phyloP scores from a whole-genome alignment of 352 stramenopile species.

The Globisporangium alternatum region DNA sequence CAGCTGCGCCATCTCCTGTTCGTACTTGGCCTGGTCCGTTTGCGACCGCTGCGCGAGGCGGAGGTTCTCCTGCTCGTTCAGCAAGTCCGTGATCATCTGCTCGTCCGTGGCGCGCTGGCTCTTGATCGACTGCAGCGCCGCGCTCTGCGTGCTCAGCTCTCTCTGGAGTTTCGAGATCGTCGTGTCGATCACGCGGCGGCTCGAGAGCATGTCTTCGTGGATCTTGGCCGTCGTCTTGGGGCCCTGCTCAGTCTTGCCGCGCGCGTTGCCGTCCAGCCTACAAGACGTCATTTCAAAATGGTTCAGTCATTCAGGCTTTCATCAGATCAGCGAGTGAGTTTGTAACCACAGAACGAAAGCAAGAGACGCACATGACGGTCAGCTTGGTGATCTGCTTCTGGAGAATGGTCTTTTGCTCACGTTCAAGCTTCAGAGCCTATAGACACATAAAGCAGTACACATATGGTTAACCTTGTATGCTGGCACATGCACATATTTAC shows the following conservation, averaged over 20 bases:
- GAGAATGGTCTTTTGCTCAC: conserved; percentile 64
- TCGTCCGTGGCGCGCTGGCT: conserved; percentile 69
- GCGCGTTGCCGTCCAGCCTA: conserved; percentile 47
- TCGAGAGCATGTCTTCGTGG: conserved; percentile 85
- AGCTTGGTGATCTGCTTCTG: conserved; percentile 81
- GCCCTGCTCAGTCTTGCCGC: conserved; percentile 29
- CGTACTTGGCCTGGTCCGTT: conserved; percentile 43
- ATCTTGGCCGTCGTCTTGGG: conserved; percentile 47
- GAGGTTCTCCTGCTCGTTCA: conserved; percentile 84
- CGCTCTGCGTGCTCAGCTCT: conserved; percentile 57
- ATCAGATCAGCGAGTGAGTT: not conserved
- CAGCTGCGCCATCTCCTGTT: conserved; percentile 73
- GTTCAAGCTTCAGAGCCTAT: conserved; percentile 74
- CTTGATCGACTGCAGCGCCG: conserved; percentile 62
- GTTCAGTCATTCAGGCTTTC: too few relatives aligned
- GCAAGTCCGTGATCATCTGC: conserved; percentile 77
- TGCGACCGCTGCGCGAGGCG: conserved; percentile 47
- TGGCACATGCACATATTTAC: too few relatives aligned
- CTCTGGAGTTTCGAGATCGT: conserved; percentile 72
- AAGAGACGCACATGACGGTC: conserved; percentile 48
- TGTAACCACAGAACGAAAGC: not conserved
- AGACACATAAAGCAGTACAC: not conserved
- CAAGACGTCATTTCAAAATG: not conserved
- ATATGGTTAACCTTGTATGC: not conserved
- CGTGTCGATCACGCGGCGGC: conserved; percentile 78